Conservation (phyloP, 306 rosid genomes). For the Corylus heterophylla region DNA sequence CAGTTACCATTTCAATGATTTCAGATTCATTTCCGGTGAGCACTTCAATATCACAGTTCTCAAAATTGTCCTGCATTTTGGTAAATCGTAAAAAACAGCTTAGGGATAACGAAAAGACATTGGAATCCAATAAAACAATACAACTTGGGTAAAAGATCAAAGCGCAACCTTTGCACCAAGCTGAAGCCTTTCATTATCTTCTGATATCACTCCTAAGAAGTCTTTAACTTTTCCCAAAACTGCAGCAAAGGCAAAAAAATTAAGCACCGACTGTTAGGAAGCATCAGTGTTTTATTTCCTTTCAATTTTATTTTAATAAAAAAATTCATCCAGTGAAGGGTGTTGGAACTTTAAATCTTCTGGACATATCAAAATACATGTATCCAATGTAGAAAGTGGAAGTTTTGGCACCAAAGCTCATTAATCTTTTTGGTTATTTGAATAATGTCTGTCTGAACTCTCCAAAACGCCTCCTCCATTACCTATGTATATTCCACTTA, state of each 20-base stretch:
- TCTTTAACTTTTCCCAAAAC: constrained; percentile 52
- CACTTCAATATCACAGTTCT: constrained; percentile 67
- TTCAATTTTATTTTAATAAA: background rate
- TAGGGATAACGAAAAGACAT: background rate
- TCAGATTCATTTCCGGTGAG: constrained; percentile 73
- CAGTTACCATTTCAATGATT: constrained; percentile 68
- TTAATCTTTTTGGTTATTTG: background rate
- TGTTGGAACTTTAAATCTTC: background rate
- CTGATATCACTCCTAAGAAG: constrained; percentile 71
- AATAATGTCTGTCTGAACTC: background rate
- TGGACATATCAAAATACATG: too few species aligned
- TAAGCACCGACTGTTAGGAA: constrained; percentile 2
- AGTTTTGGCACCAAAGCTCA: background rate
- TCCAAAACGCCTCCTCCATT: background rate
- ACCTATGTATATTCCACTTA: background rate
- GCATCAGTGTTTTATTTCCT: background rate
- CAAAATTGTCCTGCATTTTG: constrained; percentile 53
- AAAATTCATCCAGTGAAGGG: background rate
- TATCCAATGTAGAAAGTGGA: background rate
- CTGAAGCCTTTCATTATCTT: constrained; percentile 67
- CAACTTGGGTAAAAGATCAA: constrained; percentile 13
- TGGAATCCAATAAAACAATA: background rate
- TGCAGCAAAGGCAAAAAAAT: constrained; percentile 26
- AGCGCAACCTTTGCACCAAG: constrained; percentile 65
- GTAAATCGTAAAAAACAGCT: background rate